phyloP scores from a whole-genome alignment of 495 filamentous ascomycete species.

The Penicillium robsamsonii region DNA sequence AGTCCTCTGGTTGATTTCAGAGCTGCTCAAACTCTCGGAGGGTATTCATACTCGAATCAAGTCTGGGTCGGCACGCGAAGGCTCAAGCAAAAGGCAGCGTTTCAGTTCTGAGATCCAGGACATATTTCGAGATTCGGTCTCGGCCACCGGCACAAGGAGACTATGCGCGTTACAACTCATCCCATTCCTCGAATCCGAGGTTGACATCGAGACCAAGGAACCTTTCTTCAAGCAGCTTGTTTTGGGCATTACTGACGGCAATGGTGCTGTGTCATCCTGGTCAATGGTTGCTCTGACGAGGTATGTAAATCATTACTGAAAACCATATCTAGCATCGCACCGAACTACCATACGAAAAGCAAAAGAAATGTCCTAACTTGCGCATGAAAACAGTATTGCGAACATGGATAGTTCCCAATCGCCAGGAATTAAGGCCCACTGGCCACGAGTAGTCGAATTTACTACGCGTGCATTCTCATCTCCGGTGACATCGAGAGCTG shows the following conservation, averaged over 20 bases:
- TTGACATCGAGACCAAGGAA: constrained; percentile 40
- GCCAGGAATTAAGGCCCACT: constrained; percentile 42
- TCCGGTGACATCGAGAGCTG: constrained; percentile 68
- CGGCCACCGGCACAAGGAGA: constrained; percentile 52
- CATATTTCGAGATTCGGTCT: constrained; percentile 58
- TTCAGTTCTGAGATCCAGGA: constrained; percentile 57
- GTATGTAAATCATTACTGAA: constrained; percentile 31
- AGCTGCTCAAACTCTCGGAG: constrained; percentile 34
- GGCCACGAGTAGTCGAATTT: constrained; percentile 76
- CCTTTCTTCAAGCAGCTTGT: constrained; percentile 48
- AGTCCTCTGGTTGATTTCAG: constrained; percentile 41
- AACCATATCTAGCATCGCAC: not conserved
- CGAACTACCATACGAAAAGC: not conserved
- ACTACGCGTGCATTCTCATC: constrained; percentile 68
- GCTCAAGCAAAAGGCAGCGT: constrained; percentile 59
- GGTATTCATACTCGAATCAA: constrained; percentile 16
- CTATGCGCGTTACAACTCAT: constrained; percentile 75
- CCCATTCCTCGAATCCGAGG: constrained; percentile 59
- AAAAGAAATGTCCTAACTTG: constrained; percentile 4
- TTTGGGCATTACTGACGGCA: constrained; percentile 55
- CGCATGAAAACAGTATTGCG: constrained; percentile 30
- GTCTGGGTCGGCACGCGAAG: constrained; percentile 21
- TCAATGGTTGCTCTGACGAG: constrained; percentile 63
- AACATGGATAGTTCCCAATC: constrained; percentile 26
- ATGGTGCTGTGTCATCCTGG: constrained; percentile 55